Base-by-base conservation (phyloP, 2,329 filamentous ascomycete species). In the Huntiella decipiens region DNA sequence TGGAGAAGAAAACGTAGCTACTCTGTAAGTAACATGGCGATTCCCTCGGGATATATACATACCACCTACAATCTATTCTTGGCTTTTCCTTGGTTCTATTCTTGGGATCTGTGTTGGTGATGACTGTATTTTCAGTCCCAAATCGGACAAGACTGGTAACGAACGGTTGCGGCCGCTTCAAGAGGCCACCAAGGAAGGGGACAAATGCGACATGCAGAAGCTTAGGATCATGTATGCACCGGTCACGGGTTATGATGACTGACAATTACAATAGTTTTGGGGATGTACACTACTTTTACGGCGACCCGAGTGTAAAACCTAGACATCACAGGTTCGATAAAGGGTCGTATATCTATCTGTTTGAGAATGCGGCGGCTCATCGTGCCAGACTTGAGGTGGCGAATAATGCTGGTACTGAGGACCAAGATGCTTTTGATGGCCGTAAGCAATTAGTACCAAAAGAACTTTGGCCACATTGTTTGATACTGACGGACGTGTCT, bases 261-360 rank as follows among this genome's bases (percentile, higher is more conserved):
- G 16, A 16, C 42, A 33, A 7, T 43, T 17, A 39, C 19, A 12
- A 39, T 40, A 87, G 82, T 55, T 86, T 83, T 56, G 79, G 73
- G 51, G 82, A 88, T 56, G 58, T 86, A 45, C 82, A 87, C 59
- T 87, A 86, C 61, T 85, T 77, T 61, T 84, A 86, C 61, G 70
- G 72, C 19, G 70, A 76, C n/a, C 76, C 78, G 2, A 67, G 68
- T 4, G 66, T 70, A 47, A 75, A 70, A 47, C 81, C 82, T 28
- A 74, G 70, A n/a, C 82, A 87, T 59, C 79, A 87, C 60, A 76
- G 82, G 44, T 87, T 88, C 59, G 78, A 84, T 60, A 82, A 81
- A 58, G 73, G 77, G 40, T 86, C 80, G 5, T 87, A 87, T 58
- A 71, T 87, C 48, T 87, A 87, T 57, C 65, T 87, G 4, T 86